A percentile compares a stretch with the other conserved stretches of the same genome.
Conservation (phyloP, 495 filamentous ascomycete species). For the Cudoniella acicularis region DNA sequence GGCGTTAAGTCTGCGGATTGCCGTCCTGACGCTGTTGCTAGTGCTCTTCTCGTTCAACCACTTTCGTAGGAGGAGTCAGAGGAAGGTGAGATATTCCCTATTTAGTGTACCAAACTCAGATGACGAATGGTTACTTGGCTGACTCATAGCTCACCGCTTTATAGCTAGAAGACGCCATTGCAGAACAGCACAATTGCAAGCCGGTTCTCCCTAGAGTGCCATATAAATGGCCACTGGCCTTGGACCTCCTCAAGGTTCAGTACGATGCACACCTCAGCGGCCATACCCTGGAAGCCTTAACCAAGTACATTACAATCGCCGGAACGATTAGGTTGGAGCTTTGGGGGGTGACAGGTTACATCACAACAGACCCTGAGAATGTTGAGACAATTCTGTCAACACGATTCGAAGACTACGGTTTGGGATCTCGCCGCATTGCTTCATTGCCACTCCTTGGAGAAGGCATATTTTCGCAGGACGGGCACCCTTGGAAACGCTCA, state of each 20-base stretch:
- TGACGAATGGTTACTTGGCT: neutral
- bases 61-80: too few species aligned
- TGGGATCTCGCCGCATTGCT: conserved; percentile 38
- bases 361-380: conserved; percentile 69
- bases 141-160: neutral
- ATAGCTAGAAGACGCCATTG: conserved; percentile 11
- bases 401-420: conserved; percentile 52
- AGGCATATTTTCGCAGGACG: conserved; percentile 55
- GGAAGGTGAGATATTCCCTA: too few species aligned
- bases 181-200: conserved; percentile 22
- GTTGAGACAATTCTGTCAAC: conserved; percentile 64
- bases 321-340: conserved; percentile 12
- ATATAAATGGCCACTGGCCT: conserved; percentile 31
- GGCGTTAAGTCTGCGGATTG: too few species aligned
- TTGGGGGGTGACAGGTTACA: conserved; percentile 24
- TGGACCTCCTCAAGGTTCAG: conserved; percentile 29
- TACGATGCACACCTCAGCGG: conserved; percentile 17
- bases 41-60: too few species aligned
- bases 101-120: too few species aligned
- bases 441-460: conserved; percentile 47
- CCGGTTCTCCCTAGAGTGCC: conserved; percentile 22
- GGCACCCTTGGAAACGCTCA: conserved; percentile 47
- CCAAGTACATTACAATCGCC: conserved; percentile 2
- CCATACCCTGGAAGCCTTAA: conserved; percentile 15
- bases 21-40: too few species aligned